Evolutionary conservation across 2,329 filamentous ascomycete genomes (phyloP).

Genomic region (Nothopassalora personata): DNA sequence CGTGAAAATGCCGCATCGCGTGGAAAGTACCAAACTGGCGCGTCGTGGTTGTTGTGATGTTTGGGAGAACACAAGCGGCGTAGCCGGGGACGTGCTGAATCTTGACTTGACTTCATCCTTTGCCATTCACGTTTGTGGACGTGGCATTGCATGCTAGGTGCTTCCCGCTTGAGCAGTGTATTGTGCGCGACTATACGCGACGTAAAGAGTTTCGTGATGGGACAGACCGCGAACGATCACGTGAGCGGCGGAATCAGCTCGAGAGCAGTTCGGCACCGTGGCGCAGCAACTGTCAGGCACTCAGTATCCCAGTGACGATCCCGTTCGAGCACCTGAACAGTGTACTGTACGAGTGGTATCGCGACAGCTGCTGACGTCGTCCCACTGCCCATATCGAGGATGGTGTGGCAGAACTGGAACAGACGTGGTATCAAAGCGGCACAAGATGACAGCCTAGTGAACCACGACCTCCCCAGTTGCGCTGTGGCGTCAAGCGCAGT

Average conservation of each 20-base stretch:
- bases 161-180: neutral
- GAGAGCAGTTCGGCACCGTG: no score
- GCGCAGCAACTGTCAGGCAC: no score
- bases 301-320: no score
- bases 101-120: slow-evolving; percentile 4
- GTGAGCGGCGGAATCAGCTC: no score
- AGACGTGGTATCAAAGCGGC: slow-evolving; percentile 54
- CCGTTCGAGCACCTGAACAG: no score
- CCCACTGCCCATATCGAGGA: neutral
- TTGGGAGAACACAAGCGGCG: neutral
- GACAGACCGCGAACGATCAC: neutral
- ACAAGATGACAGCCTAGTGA: slow-evolving; percentile 86
- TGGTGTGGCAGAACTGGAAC: neutral
- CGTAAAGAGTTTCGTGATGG: neutral
- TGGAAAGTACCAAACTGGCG: slow-evolving; percentile 2
- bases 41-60: slow-evolving; percentile 11
- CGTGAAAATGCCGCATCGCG: slow-evolving; percentile 17
- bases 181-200: slow-evolving; percentile 2
- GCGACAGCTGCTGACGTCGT: neutral
- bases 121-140: neutral
- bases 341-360: no score
- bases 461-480: slow-evolving; percentile 85
- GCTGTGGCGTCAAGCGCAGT: slow-evolving; percentile 67
- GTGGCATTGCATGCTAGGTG: neutral
- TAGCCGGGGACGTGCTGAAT: neutral